Conservation (phyloP, 306 rosid genomes). For the Inga leiocalycina region DNA sequence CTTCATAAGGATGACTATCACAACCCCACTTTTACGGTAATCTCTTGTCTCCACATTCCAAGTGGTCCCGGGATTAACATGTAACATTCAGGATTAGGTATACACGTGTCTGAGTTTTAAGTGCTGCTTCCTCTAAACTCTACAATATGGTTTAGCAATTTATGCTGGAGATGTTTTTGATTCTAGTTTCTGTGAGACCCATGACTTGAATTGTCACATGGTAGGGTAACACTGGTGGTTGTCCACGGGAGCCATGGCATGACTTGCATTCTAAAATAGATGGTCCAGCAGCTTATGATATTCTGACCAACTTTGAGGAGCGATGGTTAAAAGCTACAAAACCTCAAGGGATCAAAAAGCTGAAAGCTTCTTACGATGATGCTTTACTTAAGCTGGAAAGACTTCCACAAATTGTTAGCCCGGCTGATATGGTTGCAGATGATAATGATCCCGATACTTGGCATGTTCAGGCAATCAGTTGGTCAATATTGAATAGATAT, state of each 20-base stretch:
- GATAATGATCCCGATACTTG: slow-evolving; percentile 83
- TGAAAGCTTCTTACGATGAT: slow-evolving; percentile 65
- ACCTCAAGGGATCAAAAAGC: slow-evolving; percentile 78
- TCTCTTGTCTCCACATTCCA: slow-evolving; percentile 30
- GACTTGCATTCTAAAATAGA: slow-evolving; percentile 94
- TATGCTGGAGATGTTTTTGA: neutral
- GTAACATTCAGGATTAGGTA: neutral
- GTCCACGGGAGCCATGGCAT: slow-evolving; percentile 99
- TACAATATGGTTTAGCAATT: neutral
- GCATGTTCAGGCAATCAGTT: slow-evolving; percentile 83
- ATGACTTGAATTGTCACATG: slow-evolving; percentile 17
- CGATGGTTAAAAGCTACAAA: slow-evolving; percentile 94
- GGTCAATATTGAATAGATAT: slow-evolving; percentile 12
- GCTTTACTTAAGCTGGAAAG: slow-evolving; percentile 80
- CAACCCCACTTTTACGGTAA: slow-evolving; percentile 90
- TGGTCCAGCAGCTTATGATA: slow-evolving; percentile 96
- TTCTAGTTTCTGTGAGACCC: too few relatives aligned
- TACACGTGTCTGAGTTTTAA: too few relatives aligned
- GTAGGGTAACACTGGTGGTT: slow-evolving; percentile 75
- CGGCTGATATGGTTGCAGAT: slow-evolving; percentile 43
- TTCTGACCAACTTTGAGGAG: slow-evolving; percentile 88
- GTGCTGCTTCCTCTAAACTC: too few relatives aligned
- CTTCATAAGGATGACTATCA: slow-evolving; percentile 91
- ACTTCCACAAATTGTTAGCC: slow-evolving; percentile 65
- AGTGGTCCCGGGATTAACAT: slow-evolving; percentile 26